Percentiles rank a stretch among this genome's conserved stretches.
Evolutionary conservation across 2,329 filamentous ascomycete species (phyloP).

Genomic region (Verticillium nonalfalfae): DNA sequence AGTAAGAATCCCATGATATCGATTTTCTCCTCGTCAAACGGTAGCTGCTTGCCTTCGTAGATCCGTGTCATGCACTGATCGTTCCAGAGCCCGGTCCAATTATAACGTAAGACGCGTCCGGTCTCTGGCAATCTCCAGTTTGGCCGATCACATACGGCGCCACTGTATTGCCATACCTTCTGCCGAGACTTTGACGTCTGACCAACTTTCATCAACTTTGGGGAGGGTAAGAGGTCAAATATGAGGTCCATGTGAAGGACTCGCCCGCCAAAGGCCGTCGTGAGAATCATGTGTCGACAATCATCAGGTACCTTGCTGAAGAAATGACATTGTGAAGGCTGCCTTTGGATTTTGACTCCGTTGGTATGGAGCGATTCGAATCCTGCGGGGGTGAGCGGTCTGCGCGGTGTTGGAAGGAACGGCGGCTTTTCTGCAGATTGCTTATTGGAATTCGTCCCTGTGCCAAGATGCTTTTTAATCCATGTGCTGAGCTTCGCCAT

Average conservation of each 20-base stretch:
- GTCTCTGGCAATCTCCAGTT: too few relatives aligned
- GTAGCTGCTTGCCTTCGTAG: neutral
- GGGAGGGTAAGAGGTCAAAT: neutral
- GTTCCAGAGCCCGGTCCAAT: neutral
- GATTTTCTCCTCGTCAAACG: slow-evolving; percentile 12
- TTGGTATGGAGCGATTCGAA: slow-evolving; percentile 31
- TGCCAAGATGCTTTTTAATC: too few relatives aligned
- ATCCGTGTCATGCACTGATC: neutral
- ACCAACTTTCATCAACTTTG: neutral
- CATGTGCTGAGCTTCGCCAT: too few relatives aligned
- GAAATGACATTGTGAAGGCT: neutral
- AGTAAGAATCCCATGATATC: slow-evolving; percentile 21
- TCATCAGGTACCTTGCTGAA: slow-evolving; percentile 21
- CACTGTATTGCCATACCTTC: neutral
- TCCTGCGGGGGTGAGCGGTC: neutral
- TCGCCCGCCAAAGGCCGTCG: slow-evolving; percentile 14
- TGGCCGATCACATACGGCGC: neutral
- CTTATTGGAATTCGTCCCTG: too few relatives aligned
- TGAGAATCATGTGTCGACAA: slow-evolving; percentile 22
- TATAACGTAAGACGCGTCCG: neutral
- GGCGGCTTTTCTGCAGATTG: slow-evolving; percentile 9
- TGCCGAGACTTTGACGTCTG: neutral
- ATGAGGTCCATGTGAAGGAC: slow-evolving; percentile 18
- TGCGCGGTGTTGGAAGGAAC: slow-evolving; percentile 21
- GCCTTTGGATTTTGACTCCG: slow-evolving; percentile 17